phyloP scores from a whole-genome alignment of 2,329 filamentous ascomycete species.

The Aspergillus quadricinctus region DNA sequence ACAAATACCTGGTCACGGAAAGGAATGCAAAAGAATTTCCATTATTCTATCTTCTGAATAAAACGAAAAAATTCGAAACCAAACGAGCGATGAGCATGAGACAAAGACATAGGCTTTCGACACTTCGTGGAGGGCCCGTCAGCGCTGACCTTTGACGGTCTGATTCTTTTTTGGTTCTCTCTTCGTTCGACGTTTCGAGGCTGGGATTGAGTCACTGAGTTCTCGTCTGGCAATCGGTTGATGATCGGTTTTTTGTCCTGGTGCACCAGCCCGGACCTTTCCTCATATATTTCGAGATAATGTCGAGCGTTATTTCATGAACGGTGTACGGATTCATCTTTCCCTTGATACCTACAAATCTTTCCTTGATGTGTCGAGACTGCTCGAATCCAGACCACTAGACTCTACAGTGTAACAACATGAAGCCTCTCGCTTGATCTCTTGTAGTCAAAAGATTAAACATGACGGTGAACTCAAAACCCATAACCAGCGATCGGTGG shows the following conservation, averaged over 20 bases:
- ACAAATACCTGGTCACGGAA: conserved; percentile 27
- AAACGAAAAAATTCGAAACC: conserved; percentile 11
- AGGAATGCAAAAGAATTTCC: conserved; percentile 23
- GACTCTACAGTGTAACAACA: neutral
- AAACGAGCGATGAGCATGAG: conserved; percentile 7
- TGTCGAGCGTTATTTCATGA: conserved; percentile 15
- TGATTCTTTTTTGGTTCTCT: neutral
- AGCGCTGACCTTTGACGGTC: neutral
- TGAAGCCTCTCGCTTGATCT: neutral
- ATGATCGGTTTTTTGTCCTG: conserved; percentile 1
- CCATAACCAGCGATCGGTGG: neutral
- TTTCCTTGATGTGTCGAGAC: conserved; percentile 2
- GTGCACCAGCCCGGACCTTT: conserved; percentile 3
- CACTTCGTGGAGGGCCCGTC: neutral
- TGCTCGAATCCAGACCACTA: neutral
- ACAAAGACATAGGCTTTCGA: neutral
- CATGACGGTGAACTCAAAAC: neutral
- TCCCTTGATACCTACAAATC: neutral
- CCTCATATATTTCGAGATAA: conserved; percentile 10
- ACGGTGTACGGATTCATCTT: conserved; percentile 13
- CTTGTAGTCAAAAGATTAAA: neutral
- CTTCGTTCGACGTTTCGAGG: neutral
- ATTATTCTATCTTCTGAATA: conserved; percentile 11
- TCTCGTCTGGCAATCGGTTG: neutral
- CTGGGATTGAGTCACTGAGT: neutral